Conservation (phyloP, 306 rosid genomes). For the Quercus agrifolia region DNA sequence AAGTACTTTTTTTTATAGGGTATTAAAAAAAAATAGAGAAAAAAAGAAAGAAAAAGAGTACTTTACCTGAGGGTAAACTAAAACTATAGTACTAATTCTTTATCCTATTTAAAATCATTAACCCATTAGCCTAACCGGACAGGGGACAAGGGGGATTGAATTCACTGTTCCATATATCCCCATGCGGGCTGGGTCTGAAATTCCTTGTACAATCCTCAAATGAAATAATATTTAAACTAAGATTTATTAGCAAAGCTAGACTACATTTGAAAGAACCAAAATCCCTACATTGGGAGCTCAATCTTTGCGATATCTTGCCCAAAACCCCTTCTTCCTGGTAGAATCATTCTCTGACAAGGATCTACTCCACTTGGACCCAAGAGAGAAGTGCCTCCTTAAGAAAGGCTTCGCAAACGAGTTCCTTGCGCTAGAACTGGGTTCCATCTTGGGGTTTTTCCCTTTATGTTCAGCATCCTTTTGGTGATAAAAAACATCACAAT, state of each 20-base stretch:
- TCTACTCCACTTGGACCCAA: slow-evolving; percentile 69
- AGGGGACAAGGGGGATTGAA: too few relatives aligned
- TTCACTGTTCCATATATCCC: neutral
- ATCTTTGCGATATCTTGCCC: slow-evolving; percentile 52
- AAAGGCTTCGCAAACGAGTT: slow-evolving; percentile 60
- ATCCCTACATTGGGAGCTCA: slow-evolving; percentile 28
- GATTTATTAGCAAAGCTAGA: slow-evolving; percentile 29
- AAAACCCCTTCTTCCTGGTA: slow-evolving; percentile 62
- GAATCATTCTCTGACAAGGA: slow-evolving; percentile 58
- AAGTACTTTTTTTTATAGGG: too few relatives aligned
- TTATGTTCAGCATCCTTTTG: slow-evolving; percentile 35
- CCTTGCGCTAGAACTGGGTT: slow-evolving; percentile 65
- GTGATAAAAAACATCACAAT: slow-evolving; percentile 46
- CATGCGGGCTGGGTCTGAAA: neutral
- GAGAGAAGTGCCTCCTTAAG: slow-evolving; percentile 62
- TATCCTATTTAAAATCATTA: too few relatives aligned
- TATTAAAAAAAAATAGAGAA: too few relatives aligned
- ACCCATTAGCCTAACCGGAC: too few relatives aligned
- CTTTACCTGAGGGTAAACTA: too few relatives aligned
- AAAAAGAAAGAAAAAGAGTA: too few relatives aligned
- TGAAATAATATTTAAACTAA: slow-evolving; percentile 18
- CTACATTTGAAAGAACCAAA: slow-evolving; percentile 24
- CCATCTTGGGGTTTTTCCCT: slow-evolving; percentile 58
- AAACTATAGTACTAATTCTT: too few relatives aligned
- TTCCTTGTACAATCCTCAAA: slow-evolving; percentile 12